Base-by-base conservation (phyloP, 306 rosid genomes). In the Macrotyloma uniflorum region DNA sequence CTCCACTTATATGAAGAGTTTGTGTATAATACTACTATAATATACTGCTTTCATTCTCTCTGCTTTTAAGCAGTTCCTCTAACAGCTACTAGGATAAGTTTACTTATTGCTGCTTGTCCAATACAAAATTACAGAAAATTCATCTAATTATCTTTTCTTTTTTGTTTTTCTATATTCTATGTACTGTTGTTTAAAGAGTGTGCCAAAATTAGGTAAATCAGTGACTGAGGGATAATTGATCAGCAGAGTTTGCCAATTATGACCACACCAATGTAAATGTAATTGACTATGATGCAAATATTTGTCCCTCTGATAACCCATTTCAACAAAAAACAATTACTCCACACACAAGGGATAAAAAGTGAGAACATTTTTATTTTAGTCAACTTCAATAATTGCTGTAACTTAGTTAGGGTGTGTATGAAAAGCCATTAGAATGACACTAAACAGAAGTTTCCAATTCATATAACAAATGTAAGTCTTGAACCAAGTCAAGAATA, bases 21-120 rank as follows among this genome's bases (percentile, higher is more conserved):
- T 51, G 10, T 13, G 67, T 43, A 55, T 62, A 80, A n/a, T 68
- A 19, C 10, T 78, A 19, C 46, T 77, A 65, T 9, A 4, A 46
- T 46, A 45, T 45, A 5, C 14, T 23, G 16, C 28, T 38, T 76
- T 64, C 33, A 54, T 42, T 54, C 30, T 40, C 58, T 78, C 33
- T 67, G 24, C 67, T 61, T 58, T 22, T 62, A n/a, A 64, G 30
- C n/a, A 50, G 46, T 67, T 30, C 72, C 57, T 53, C 64, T 13
- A 59, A 72, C n/a, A 16, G n/a, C 26, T 78, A 7, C 14, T 13
- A 11, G 33, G 20, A 46, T 59, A 20, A 70, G 72, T 47, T 35
- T 20, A 33, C 53, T n/a, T 22, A 61, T 20, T 46, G 63, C 32
- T 68, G 58, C 70, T 45, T 65, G 18, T 24, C 38, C 20, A 71